Percentiles rank a stretch among this genome's conserved stretches.
Conservation (phyloP, 352 stramenopile species). For the Globisporangium viniferum region DNA sequence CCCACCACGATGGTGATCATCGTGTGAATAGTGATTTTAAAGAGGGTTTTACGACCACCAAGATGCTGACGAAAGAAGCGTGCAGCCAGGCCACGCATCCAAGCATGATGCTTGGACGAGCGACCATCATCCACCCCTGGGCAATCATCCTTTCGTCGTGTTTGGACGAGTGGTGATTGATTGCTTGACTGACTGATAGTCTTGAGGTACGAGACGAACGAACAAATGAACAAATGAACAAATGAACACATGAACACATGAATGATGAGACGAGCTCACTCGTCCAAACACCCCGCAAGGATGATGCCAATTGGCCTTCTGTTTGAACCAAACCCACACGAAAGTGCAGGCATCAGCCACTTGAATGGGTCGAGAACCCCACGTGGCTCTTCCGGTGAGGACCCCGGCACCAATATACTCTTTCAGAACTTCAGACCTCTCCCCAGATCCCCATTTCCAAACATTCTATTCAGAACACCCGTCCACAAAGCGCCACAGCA, state of each 20-base stretch:
- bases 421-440: background rate
- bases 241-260: background rate
- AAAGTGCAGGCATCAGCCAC: background rate
- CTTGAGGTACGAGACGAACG: background rate
- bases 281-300: background rate
- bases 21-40: too few species aligned
- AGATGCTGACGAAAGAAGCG: background rate
- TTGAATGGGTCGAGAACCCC: background rate
- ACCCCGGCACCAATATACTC: background rate
- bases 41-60: background rate
- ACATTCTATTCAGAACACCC: background rate
- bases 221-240: background rate
- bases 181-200: background rate
- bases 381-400: background rate
- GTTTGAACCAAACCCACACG: background rate
- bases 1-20: too few species aligned
- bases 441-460: background rate
- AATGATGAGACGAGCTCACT: background rate
- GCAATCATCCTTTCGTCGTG: background rate
- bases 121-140: background rate
- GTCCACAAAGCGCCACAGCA: background rate
- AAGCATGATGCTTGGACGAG: background rate
- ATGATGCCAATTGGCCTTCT: background rate
- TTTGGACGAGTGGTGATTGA: background rate
- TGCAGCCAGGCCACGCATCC: background rate